These are phyloP conservation scores for Effrenium voratum DNA, from an alignment of 73 alveolate genomes.

Conservation along the genomic window DNA sequence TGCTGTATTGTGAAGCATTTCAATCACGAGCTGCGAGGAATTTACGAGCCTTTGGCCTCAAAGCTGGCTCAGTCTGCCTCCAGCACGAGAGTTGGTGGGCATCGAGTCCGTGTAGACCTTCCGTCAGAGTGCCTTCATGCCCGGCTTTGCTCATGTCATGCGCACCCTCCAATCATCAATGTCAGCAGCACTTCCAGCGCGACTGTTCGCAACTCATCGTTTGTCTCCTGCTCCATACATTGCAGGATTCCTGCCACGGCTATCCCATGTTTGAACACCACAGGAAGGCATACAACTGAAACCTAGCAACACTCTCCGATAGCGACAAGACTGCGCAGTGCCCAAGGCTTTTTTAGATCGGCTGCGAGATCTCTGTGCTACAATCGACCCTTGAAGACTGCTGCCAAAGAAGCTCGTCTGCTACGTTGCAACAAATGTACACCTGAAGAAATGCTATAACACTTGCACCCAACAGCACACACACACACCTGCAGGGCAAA, in stretches of 20 bases:
- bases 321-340: no score
- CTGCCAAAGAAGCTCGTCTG: conserved; percentile 40
- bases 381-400: no score
- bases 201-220: conserved; percentile 39
- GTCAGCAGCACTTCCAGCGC: conserved; percentile 58
- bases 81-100: conserved; percentile 61
- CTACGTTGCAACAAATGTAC: neutral
- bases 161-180: conserved; percentile 91
- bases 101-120: conserved; percentile 77
- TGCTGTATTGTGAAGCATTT: no score
- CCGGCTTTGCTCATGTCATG: neutral
- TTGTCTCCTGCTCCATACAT: conserved; percentile 54
- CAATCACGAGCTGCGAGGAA: neutral
- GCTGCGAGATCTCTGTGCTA: neutral
- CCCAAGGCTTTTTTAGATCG: neutral
- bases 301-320: neutral
- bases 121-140: neutral
- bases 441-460: no score
- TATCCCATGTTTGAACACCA: neutral
- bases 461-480: no score
- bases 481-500: no score
- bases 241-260: conserved; percentile 42
- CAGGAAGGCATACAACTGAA: neutral
- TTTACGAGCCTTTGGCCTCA: neutral
- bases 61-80: conserved; percentile 31